Evolutionary conservation across 2,329 filamentous ascomycete species (phyloP), one percentile per base, ranked within the genome.

Genomic region (Arthrobotrys musiformis): DNA sequence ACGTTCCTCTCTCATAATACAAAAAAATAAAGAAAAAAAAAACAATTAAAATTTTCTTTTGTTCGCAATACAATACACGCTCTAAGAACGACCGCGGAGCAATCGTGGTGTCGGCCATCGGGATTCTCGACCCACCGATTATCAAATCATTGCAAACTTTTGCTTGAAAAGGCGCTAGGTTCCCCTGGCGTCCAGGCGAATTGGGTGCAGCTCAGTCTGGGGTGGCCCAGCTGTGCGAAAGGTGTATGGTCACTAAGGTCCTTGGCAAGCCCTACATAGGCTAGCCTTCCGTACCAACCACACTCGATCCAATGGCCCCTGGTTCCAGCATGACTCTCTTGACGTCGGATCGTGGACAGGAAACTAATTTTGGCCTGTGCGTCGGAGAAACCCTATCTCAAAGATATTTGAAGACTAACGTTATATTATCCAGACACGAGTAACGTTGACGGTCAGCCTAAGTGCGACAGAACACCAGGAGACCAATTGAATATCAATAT

Each of bases 351-450:
- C 68, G 61, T 37, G 33, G 48, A 42, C 2, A 26, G 13, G 19
- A 52, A 64, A n/a, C 28, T 9, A 48, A 35, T 40, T 42, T 64
- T 72, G 58, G 68, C 68, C 68, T 72, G 68, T 63, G 58, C 58
- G n/a, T 64, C 68, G 68, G 68, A 72, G 68, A 72, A 72, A 63
- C 35, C 68, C 58, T 70, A 62, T 42, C 54, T n/a, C 28, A 54
- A 19, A 22, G 33, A 33, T 30, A n/a, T 37, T n/a, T 4, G 17
- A 5, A 11, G 4, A 24, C 5, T 35, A 35, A 35, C 30, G 30
- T 35, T 35, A 5, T 6, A 11, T 11, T 46, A 13, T 13, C 17
- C n/a, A n/a, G n/a, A n/a, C n/a, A n/a, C n/a, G n/a, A n/a, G n/a
- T 56, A 56, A 35, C 50, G 28, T 56, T 56, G 37, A 30, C 9